A percentile compares a stretch with the other conserved stretches of the same genome.
Evolutionary conservation across 495 filamentous ascomycete species (phyloP).

Genomic region (Penicillium taxi): DNA sequence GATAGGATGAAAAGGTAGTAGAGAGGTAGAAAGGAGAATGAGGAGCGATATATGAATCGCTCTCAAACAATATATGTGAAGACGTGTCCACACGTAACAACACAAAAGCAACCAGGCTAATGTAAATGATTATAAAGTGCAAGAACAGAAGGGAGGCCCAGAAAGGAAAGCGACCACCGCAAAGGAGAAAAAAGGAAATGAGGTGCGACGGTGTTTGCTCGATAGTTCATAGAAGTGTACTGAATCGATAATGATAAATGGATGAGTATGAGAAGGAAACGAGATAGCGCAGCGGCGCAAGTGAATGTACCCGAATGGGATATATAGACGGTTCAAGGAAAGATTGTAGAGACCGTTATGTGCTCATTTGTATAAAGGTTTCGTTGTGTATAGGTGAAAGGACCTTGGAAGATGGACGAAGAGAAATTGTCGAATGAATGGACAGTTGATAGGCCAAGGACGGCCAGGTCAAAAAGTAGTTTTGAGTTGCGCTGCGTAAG

Average conservation of each 20-base stretch:
- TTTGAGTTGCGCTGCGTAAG: constrained; percentile 42
- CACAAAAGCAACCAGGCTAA: constrained; percentile 33
- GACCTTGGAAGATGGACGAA: constrained; percentile 28
- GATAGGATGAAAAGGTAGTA: constrained; percentile 19
- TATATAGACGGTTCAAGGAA: constrained; percentile 41
- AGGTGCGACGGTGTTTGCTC: constrained; percentile 38
- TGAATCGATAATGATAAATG: constrained; percentile 47
- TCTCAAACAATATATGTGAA: constrained; percentile 24
- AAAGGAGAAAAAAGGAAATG: constrained; percentile 13
- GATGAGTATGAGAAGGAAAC: constrained; percentile 49
- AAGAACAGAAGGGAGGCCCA: constrained; percentile 29
- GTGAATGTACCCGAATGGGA: constrained; percentile 39
- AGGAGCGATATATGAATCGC: constrained; percentile 23
- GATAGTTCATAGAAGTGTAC: constrained; percentile 56
- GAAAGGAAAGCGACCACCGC: constrained; percentile 24
- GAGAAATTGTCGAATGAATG: constrained; percentile 31
- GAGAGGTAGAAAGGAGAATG: constrained; percentile 10
- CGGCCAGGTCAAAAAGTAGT: constrained; percentile 3
- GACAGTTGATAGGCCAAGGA: constrained; percentile 11
- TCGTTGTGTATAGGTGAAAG: constrained; percentile 30
- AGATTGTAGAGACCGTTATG: constrained; percentile 55
- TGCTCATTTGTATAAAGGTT: constrained; percentile 55
- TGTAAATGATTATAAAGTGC: constrained; percentile 35
- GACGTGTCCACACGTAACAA: constrained; percentile 27
- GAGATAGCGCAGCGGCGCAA: constrained; percentile 37